Percentiles rank a stretch among this genome's conserved stretches.
Evolutionary conservation across 257 asterid genomes (phyloP).

Genomic region (Salvia rosmarinus): DNA sequence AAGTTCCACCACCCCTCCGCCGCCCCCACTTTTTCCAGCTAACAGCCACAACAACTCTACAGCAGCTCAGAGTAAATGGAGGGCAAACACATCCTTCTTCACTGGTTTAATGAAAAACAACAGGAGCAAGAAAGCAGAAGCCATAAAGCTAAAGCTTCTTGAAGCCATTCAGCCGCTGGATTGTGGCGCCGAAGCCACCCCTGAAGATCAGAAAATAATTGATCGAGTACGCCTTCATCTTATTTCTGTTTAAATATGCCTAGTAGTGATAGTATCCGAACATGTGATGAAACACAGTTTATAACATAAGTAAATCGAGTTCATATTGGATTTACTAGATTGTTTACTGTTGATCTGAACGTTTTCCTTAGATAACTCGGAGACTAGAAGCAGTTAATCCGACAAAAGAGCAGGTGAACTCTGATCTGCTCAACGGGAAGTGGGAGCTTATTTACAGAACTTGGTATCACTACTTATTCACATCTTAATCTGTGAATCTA

Average conservation of each 20-base stretch:
- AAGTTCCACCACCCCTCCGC: conserved; percentile 42
- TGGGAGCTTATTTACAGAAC: conserved; percentile 96
- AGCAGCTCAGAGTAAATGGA: conserved; percentile 51
- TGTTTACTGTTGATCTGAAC: background rate
- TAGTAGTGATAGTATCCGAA: too few relatives aligned
- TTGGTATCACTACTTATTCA: conserved; percentile 46
- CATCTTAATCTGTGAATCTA: conserved; percentile 8
- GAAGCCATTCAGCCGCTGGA: conserved; percentile 82
- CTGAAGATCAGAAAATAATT: conserved; percentile 66
- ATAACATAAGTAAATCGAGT: too few relatives aligned
- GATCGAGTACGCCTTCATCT: conserved; percentile 50
- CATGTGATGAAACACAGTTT: too few relatives aligned
- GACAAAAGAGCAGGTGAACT: conserved; percentile 68
- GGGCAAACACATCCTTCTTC: conserved; percentile 66
- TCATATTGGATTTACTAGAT: too few relatives aligned
- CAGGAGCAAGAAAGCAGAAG: conserved; percentile 53
- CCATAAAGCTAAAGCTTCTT: conserved; percentile 73
- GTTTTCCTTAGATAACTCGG: conserved; percentile 51
- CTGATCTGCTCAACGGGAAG: conserved; percentile 68
- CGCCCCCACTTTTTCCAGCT: conserved; percentile 25
- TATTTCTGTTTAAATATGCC: background rate
- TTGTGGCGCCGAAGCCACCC: conserved; percentile 91
- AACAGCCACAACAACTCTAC: conserved; percentile 24
- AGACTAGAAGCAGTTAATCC: conserved; percentile 73
- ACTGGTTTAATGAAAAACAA: conserved; percentile 54